Evolutionary conservation across 805 yeast genomes (phyloP).

Genomic region (Groenewaldozyma salmanticensis): DNA sequence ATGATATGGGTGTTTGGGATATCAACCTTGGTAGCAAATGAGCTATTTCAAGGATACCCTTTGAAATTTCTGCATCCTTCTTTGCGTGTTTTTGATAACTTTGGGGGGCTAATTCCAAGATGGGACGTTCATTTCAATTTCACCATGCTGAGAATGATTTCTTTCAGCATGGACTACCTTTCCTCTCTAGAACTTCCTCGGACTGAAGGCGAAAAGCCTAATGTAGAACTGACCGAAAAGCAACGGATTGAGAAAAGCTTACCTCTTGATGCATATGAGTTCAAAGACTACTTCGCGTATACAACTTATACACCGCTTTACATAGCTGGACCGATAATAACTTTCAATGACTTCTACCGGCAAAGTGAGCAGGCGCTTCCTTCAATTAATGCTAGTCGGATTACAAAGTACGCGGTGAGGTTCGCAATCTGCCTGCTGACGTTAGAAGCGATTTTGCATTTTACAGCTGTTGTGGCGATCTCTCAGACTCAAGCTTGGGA

Average conservation of each 20-base stretch:
- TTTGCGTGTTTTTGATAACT: slow-evolving; percentile 50
- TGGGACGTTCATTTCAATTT: slow-evolving; percentile 98
- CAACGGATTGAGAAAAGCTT: slow-evolving; percentile 51
- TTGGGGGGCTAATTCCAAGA: slow-evolving; percentile 67
- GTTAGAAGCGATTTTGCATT: slow-evolving; percentile 87
- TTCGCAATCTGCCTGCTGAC: slow-evolving; percentile 63
- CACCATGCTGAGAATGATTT: slow-evolving; percentile 71
- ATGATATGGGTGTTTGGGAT: slow-evolving; percentile 72
- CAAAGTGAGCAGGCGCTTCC: slow-evolving; percentile 49
- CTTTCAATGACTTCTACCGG: slow-evolving; percentile 82
- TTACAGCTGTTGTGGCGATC: slow-evolving; percentile 86
- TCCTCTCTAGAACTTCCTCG: slow-evolving; percentile 12
- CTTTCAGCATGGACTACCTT: slow-evolving; percentile 68
- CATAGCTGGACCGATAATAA: slow-evolving; percentile 90
- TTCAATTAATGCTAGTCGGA: slow-evolving; percentile 47
- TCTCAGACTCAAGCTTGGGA: slow-evolving; percentile 85
- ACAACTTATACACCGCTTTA: slow-evolving; percentile 78
- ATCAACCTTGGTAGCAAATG: slow-evolving; percentile 69
- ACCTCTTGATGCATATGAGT: slow-evolving; percentile 48
- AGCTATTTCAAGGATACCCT: slow-evolving; percentile 45
- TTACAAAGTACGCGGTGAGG: slow-evolving; percentile 53
- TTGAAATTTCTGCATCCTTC: slow-evolving; percentile 34
- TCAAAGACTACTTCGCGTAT: slow-evolving; percentile 65
- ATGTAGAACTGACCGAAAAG: slow-evolving; percentile 39
- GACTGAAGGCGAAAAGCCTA: slow-evolving; percentile 8